Conservation (phyloP, 2,329 filamentous ascomycete genomes). For the Aaosphaeria arxii region DNA sequence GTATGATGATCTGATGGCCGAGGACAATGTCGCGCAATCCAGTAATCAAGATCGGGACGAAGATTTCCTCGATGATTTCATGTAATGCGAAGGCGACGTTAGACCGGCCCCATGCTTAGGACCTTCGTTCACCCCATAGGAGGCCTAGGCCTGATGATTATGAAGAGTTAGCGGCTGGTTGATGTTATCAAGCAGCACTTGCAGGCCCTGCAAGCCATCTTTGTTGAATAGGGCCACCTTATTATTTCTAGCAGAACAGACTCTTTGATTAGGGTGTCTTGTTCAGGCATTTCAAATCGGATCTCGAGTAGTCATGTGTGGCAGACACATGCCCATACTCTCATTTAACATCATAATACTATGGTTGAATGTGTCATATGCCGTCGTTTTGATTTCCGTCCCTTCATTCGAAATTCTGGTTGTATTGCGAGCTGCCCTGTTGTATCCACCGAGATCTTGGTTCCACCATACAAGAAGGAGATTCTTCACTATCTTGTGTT, state of each 20-base stretch:
- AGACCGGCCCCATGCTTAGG: background rate
- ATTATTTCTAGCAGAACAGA: no score
- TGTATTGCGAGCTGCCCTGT: constrained; percentile 24
- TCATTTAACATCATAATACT: constrained; percentile 73
- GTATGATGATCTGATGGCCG: constrained; percentile 87
- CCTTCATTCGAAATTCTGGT: constrained; percentile 20
- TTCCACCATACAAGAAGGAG: constrained; percentile 53
- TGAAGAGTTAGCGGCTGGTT: no score
- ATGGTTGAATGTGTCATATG: constrained; percentile 64
- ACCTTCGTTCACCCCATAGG: no score
- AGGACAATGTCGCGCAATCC: constrained; percentile 71
- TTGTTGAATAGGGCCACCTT: no score
- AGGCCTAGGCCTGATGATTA: no score
- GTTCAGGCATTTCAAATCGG: constrained; percentile 6
- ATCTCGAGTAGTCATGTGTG: constrained; percentile 27
- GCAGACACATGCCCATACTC: constrained; percentile 63
- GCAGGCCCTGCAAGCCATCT: no score
- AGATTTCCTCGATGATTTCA: constrained; percentile 84
- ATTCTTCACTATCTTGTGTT: constrained; percentile 71
- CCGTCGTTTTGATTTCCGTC: constrained; percentile 29
- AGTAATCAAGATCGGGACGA: constrained; percentile 83
- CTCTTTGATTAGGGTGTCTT: no score
- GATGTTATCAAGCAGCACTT: no score
- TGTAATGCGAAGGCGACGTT: constrained; percentile 12
- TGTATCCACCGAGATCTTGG: constrained; percentile 30